Base-by-base conservation (phyloP, 805 yeast species). In the Candida endomychidarum region DNA sequence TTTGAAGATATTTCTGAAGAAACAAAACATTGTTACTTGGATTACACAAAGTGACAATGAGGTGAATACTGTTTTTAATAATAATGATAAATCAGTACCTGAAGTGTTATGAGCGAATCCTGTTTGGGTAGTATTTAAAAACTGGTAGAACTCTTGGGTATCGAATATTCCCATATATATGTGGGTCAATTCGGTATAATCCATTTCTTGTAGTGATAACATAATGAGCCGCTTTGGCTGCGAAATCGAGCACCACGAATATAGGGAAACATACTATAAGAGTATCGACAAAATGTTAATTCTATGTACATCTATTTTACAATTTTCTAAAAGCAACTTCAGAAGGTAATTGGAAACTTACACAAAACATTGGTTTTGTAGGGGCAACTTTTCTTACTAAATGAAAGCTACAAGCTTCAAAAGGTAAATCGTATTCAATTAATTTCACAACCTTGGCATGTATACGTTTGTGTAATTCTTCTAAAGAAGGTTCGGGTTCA, bases 361-460 rank as follows among this genome's bases (percentile, higher is more conserved):
- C 85, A 63, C 97, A 88, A 58, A 78, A 90, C 99, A 93, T 93
- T 23, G 91, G 91, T 57, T 93, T 93, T 5, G 97, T 87, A 3
- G 99, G 99, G 1, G 99, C 91, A 6, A 93, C 99, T 58, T 81
- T 83, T 57, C 99, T 79, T 8, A 93, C 99, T 48, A 83, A 66
- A 54, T 91, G 98, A 62, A 91, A 85, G 0, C 63, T 54, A 26
- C 85, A 61, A 0, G 65, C 57, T 3, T 70, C 70, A 10, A 78
- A 65, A 0, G 78, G 74, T 7, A 78, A 62, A 0, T 75, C 67
- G 51, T 55, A 72, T 2, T 70, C 67, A 25, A 83, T 58, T 12
- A 73, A 60, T 4, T 66, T 50, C 3, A 78, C 63, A 1, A 70
- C 60, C 20, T 67, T 56, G 15, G 77, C 72, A 44, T 82, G 81